phyloP scores from a whole-genome alignment of 176 grass and related monocot genomes.

The Cenchrus fungigraminus region DNA sequence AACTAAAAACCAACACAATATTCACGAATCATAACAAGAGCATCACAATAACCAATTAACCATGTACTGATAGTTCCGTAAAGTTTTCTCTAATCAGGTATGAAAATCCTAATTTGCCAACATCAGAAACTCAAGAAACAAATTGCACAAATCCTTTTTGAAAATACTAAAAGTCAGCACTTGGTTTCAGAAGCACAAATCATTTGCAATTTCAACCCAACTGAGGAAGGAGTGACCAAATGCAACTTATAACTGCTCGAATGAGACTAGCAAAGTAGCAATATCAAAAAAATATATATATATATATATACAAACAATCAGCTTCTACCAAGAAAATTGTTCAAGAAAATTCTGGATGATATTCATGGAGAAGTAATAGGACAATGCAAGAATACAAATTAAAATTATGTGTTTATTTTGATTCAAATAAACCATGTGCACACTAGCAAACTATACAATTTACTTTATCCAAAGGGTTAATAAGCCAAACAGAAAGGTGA shows the following conservation, averaged over 20 bases:
- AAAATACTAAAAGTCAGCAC: neutral
- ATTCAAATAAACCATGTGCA: conserved; percentile 32
- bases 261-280: neutral
- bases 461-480: conserved; percentile 16
- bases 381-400: neutral
- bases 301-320: neutral
- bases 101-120: neutral
- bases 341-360: neutral
- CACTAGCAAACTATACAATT: neutral
- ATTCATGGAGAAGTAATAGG: neutral
- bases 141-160: neutral
- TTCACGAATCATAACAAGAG: neutral
- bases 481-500: conserved; percentile 12
- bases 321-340: neutral
- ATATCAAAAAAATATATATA: neutral
- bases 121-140: conserved; percentile 9
- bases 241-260: conserved; percentile 12
- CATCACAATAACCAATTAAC: neutral
- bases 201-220: conserved; percentile 13
- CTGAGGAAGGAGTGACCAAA: neutral
- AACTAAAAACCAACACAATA: neutral
- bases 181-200: neutral
- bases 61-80: neutral
- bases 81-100: neutral
- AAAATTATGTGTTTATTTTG: neutral